A percentile compares a stretch with the other conserved stretches of the same genome.
These are phyloP conservation scores for Zygosaccharomyces sapae DNA, from an alignment of 1,139 yeast genomes.

Conservation along the genomic window DNA sequence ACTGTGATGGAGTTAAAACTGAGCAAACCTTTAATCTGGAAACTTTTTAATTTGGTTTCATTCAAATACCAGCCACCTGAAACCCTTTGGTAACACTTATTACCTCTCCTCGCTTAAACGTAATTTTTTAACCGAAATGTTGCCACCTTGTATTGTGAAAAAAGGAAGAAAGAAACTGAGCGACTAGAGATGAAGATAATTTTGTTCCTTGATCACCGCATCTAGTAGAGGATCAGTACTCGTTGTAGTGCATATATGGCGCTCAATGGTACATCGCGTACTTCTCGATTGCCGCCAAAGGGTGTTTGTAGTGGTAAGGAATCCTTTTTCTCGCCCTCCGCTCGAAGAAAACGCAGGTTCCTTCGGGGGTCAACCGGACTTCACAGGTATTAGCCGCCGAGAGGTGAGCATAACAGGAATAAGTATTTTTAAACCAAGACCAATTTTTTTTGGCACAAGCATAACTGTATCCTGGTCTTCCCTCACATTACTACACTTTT, in stretches of 20 bases:
- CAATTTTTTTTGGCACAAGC: too few species aligned
- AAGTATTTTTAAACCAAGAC: too few species aligned
- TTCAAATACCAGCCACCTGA: too few species aligned
- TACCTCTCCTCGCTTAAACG: too few species aligned
- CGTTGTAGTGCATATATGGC: not conserved
- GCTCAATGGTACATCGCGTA: too few species aligned
- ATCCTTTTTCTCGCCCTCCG: not conserved
- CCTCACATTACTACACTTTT: too few species aligned
- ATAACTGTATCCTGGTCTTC: too few species aligned
- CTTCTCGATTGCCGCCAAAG: slow-evolving; percentile 6
- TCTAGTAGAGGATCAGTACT: not conserved
- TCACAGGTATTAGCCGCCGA: not conserved
- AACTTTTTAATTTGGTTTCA: too few species aligned
- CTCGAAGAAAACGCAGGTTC: not conserved
- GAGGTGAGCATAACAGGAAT: too few species aligned
- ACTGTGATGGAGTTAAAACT: not conserved
- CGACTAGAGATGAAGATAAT: not conserved
- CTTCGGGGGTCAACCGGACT: slow-evolving; percentile 3
- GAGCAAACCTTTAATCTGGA: too few species aligned
- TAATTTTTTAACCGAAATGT: not conserved
- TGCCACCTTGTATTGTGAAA: not conserved
- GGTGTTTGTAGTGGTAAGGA: not conserved
- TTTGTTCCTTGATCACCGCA: not conserved
- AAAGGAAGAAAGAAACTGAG: not conserved
- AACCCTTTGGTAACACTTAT: too few species aligned